phyloP scores from a whole-genome alignment of 176 grass and related monocot genomes.

The Triticum timopheevii region DNA sequence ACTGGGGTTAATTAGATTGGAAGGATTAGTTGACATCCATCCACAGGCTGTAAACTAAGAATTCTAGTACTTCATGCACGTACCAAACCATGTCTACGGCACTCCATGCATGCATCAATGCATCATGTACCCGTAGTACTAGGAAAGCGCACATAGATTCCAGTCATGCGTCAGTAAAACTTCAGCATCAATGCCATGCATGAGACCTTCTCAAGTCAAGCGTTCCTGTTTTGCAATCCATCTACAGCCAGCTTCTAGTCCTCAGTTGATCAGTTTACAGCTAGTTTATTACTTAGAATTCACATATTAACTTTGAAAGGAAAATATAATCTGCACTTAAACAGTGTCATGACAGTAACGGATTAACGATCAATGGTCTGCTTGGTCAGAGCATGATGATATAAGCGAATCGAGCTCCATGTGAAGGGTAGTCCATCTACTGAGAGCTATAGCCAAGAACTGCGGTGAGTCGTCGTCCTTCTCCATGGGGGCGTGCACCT shows the following conservation, averaged over 20 bases:
- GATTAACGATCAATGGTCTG: neutral
- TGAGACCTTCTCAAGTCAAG: neutral
- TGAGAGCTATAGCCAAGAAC: conserved; percentile 22
- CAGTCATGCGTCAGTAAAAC: neutral
- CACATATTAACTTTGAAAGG: neutral
- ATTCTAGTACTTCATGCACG: neutral
- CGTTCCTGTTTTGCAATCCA: neutral
- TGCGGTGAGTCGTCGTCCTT: neutral
- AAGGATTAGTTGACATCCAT: conserved; percentile 61
- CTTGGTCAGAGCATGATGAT: conserved; percentile 1
- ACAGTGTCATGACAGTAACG: neutral
- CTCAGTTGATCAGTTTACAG: neutral
- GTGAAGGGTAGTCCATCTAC: conserved; percentile 7
- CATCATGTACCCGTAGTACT: neutral
- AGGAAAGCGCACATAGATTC: neutral
- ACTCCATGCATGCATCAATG: neutral
- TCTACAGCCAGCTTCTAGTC: neutral
- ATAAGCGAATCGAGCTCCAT: conserved; percentile 32
- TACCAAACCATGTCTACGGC: neutral
- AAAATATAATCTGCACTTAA: neutral
- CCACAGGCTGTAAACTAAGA: conserved; percentile 21
- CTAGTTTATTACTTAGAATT: neutral
- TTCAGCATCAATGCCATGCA: neutral
- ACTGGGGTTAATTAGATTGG: conserved; percentile 39
- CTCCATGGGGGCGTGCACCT: conserved; percentile 25